A percentile compares a stretch with the other conserved stretches of the same genome.
These are phyloP conservation scores for Arthroderma uncinatum DNA, from an alignment of 2,329 filamentous ascomycete genomes.

Conservation along the genomic window DNA sequence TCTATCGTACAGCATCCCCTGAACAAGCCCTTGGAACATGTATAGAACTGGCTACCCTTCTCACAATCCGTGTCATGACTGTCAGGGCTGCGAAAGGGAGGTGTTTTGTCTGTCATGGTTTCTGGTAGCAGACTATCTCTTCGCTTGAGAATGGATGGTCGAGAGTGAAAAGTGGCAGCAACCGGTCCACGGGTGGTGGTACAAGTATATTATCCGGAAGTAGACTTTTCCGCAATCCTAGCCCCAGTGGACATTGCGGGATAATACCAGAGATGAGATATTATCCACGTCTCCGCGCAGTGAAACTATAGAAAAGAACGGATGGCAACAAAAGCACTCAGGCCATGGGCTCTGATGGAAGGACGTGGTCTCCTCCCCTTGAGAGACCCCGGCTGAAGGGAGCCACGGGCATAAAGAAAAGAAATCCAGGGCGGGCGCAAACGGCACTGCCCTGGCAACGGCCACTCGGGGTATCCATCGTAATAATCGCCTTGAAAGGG, in stretches of 20 bases:
- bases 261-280: background rate
- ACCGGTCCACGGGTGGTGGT: too few species aligned
- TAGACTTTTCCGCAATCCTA: background rate
- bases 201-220: background rate
- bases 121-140: background rate
- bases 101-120: background rate
- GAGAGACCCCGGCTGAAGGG: background rate
- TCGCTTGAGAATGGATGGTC: background rate
- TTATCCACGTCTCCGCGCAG: background rate
- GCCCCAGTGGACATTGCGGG: background rate
- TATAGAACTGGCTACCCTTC: slow-evolving; percentile 5
- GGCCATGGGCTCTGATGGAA: background rate
- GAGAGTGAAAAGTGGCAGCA: background rate
- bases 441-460: slow-evolving; percentile 1
- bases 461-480: background rate
- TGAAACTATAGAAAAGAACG: background rate
- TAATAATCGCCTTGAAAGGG: background rate
- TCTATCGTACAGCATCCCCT: slow-evolving; percentile 12
- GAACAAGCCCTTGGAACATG: slow-evolving; percentile 10
- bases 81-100: background rate
- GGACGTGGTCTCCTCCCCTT: background rate
- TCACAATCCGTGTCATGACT: background rate
- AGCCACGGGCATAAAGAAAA: background rate
- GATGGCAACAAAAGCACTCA: background rate
- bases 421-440: background rate